Base-by-base conservation (phyloP, 352 stramenopile species). In the Pythium vanterpoolii region DNA sequence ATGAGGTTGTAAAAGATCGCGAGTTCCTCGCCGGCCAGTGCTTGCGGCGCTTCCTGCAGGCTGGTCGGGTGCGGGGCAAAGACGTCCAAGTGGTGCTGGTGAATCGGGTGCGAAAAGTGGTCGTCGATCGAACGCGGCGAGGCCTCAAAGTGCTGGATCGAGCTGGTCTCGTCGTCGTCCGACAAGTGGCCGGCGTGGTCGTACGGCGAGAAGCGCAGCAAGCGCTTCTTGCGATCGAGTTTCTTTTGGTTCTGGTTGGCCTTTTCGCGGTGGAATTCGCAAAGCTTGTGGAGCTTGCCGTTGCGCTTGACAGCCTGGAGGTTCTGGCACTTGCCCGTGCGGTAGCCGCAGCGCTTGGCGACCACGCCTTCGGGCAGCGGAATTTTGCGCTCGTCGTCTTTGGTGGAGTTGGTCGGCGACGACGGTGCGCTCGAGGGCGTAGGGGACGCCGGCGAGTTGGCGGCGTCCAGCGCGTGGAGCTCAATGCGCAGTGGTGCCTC, bases 211-310 rank as follows among this genome's bases (percentile, higher is more conserved):
- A 54, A 65, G 27, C 79, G 80, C 59, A 84, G 67, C 54, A 89
- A 44, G 8, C 83, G 80, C 74, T 93, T 93, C 77, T 93, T 93
- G 60, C 80, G 80, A 65, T 93, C 83, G 50, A 93, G 71, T 61
- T 93, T 93, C 71, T 90, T 90, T 61, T 93, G 83, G 69, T 90
- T 93, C 53, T 86, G 68, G 69, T 93, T 93, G 58, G 80, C 80
- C 56, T 88, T 87, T 61, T 89, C 80, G 65, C 83, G 80, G 57
- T 93, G 83, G 67, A 89, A 90, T 57, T 93, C 83, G 72, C 83
- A 93, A 34, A 93, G 66, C 57, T 93, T 93, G 79, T 93, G 83
- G 48, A 89, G 69, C 69, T 84, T 89, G 56, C 83, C 83, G 48
- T 93, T 90, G 72, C 80, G 80, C 68, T 93, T 93, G 36, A 89